These are phyloP conservation scores for Candida yuanshanica DNA, from an alignment of 805 yeast species.

Conservation along the genomic window DNA sequence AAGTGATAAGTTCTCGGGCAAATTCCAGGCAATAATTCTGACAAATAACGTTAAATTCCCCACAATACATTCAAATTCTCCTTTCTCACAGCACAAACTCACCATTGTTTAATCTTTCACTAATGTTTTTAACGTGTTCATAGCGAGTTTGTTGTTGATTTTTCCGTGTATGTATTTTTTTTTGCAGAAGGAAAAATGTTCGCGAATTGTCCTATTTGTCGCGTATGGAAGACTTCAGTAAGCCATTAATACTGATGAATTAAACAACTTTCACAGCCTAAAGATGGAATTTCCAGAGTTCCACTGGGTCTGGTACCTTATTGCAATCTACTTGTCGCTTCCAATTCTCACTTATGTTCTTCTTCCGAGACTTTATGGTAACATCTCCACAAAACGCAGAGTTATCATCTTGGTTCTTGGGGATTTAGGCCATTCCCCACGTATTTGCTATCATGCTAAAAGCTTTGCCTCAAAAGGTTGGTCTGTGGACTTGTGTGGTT, in stretches of 20 bases:
- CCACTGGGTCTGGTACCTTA: conserved; percentile 38
- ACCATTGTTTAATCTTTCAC: not conserved
- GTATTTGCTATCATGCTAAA: conserved; percentile 86
- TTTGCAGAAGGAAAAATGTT: not conserved
- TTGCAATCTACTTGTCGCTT: conserved; percentile 39
- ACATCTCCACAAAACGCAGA: conserved; percentile 38
- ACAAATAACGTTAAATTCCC: too few relatives aligned
- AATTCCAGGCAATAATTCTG: too few relatives aligned
- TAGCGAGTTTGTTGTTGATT: not conserved
- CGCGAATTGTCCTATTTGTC: not conserved
- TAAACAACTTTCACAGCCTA: not conserved
- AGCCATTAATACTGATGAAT: not conserved
- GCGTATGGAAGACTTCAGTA: not conserved
- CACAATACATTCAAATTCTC: too few relatives aligned
- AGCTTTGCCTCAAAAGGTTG: conserved; percentile 67
- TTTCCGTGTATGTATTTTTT: not conserved
- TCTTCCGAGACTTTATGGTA: conserved; percentile 32
- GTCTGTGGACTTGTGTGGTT: conserved; percentile 82
- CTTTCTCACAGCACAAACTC: not conserved
- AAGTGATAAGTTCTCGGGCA: too few relatives aligned
- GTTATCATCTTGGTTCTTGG: conserved; percentile 83
- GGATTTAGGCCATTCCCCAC: conserved; percentile 90
- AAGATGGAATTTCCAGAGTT: not conserved
- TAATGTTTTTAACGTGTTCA: not conserved
- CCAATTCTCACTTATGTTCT: conserved; percentile 29